Base-by-base conservation (phyloP, 2,329 filamentous ascomycete species). In the Cryphonectria naterciae region DNA sequence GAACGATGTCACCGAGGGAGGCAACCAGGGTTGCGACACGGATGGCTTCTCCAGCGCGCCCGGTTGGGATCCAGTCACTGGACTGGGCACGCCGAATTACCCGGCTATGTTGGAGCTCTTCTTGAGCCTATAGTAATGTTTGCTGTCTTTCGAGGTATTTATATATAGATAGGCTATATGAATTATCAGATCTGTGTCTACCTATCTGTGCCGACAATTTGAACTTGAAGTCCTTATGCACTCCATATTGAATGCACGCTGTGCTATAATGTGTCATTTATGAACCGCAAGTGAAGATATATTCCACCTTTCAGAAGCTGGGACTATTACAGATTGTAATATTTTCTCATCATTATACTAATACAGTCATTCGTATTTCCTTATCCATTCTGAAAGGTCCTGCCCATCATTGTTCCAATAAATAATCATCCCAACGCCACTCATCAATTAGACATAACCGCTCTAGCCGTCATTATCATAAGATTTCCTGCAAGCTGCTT, bases 31-130 rank as follows among this genome's bases (percentile, higher is more conserved):
- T 5, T 78, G 77, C 61, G 74, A 74, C n/a, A 77, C 75, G 13
- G 69, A 75, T 2, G 75, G 76, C 2, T 77, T 78, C 72, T 70
- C 72, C 49, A 74, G 74, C n/a, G 72, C 74, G 2, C 58, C 72
- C 49, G 77, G 76, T 6, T 78, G 77, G 76, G 76, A 77, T 28
- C 75, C 77, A 5, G 73, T 78, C 22, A 78, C 77, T 19, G 75
- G 76, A 22, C 70, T 78, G 46, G 76, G 77, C 11, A 77, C 76
- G 46, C 76, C 76, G 10, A 75, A 77, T 64, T 77, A 77, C 56
- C 73, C 71, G 2, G 71, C 71, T 41, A 75, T 78, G 75, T 68
- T 73, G 70, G 68, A 71, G 17, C 68, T 77, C 10, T 78, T 76
- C 43, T 43, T 77, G 70, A 75, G 73, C 32, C 66, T 78, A n/a